These are phyloP conservation scores for Solanum hybrid DNA, from an alignment of 305 asterid species.

Conservation along the genomic window DNA sequence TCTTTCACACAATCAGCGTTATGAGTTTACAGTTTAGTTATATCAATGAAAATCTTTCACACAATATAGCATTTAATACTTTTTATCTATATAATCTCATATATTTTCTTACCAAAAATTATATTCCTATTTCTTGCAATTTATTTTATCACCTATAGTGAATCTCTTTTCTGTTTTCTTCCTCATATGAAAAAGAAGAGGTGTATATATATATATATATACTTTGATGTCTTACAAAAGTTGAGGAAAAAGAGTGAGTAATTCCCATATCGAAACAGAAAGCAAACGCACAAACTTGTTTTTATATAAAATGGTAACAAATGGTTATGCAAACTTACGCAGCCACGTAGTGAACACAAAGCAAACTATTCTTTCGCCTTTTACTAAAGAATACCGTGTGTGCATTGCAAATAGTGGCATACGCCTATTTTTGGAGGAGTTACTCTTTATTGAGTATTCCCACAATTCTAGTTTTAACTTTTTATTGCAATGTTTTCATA, in stretches of 20 bases:
- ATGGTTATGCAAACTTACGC: neutral
- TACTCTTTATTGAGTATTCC: neutral
- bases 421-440: conserved; percentile 17
- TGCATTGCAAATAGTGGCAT: conserved; percentile 15
- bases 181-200: neutral
- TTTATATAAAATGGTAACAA: neutral
- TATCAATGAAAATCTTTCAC: neutral
- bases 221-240: neutral
- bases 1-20: neutral
- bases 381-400: conserved; percentile 72
- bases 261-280: neutral
- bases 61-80: neutral
- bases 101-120: neutral
- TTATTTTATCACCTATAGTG: neutral
- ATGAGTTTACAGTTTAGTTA: neutral
- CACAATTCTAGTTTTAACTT: neutral
- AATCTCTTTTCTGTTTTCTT: neutral
- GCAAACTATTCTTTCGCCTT: conserved; percentile 78
- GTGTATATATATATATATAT: too few species aligned
- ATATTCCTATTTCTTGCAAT: neutral
- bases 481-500: neutral
- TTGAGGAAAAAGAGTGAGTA: neutral
- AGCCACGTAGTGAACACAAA: conserved; percentile 32
- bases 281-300: neutral
- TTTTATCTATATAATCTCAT: neutral